Percentiles rank a stretch among this genome's conserved stretches.
phyloP scores from a whole-genome alignment of 371 early-diverging fungal species.

The Apophysomyces trapeziformis region DNA sequence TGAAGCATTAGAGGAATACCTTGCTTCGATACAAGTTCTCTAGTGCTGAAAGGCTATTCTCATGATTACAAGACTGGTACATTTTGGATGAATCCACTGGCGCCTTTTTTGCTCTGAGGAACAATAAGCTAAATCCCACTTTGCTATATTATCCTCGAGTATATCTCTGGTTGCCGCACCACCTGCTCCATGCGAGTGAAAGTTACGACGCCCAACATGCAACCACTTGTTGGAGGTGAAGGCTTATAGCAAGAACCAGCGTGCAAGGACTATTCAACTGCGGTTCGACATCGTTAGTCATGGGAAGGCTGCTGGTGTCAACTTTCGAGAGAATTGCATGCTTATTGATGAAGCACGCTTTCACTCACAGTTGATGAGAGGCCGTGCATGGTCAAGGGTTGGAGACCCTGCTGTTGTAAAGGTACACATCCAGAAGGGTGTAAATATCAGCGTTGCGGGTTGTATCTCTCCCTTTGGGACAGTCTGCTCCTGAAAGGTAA shows the following conservation, averaged over 20 bases:
- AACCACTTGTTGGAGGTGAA: not conserved
- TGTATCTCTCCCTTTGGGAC: not conserved
- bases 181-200: not conserved
- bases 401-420: not conserved
- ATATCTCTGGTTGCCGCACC: slow-evolving; percentile 5
- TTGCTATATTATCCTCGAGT: slow-evolving; percentile 8
- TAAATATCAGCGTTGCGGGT: not conserved
- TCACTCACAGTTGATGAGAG: not conserved
- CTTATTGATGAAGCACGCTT: no score
- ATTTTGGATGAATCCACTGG: slow-evolving; percentile 12
- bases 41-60: not conserved
- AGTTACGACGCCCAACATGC: slow-evolving; percentile 9
- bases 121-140: not conserved
- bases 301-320: no score
- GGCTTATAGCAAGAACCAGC: slow-evolving; percentile 6
- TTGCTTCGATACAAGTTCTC: not conserved
- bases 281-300: no score
- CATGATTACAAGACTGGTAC: not conserved
- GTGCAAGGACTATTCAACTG: no score
- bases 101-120: slow-evolving; percentile 12
- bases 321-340: no score
- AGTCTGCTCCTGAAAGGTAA: not conserved
- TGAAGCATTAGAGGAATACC: not conserved
- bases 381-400: not conserved
- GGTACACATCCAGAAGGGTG: not conserved